phyloP scores from a whole-genome alignment of 805 yeast genomes.

The Pichia eremophila region DNA sequence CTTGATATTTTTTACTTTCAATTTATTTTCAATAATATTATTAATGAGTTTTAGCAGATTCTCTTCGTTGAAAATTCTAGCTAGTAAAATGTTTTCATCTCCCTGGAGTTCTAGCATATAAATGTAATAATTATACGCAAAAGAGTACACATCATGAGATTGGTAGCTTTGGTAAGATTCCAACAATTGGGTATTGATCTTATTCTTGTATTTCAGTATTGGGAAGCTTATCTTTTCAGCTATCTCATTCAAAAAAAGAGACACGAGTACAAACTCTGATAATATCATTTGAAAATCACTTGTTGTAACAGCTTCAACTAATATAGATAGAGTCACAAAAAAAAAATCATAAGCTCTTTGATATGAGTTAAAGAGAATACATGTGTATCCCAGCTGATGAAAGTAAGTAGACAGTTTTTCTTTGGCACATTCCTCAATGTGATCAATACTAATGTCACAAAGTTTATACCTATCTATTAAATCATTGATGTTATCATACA shows the following conservation, averaged over 20 bases:
- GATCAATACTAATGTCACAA: constrained; percentile 10
- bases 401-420: constrained; percentile 12
- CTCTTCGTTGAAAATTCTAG: not conserved
- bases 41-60: not conserved
- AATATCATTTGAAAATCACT: constrained; percentile 1
- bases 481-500: constrained; percentile 3
- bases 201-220: constrained; percentile 1
- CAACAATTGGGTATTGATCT: not conserved
- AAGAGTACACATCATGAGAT: not conserved
- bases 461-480: not conserved
- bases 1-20: not conserved
- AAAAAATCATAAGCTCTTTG: constrained; percentile 14
- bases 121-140: not conserved
- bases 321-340: constrained; percentile 1
- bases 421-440: constrained; percentile 2
- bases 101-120: not conserved
- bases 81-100: not conserved
- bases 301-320: not conserved
- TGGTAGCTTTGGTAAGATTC: constrained; percentile 4
- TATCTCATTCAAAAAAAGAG: not conserved
- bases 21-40: not conserved
- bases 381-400: constrained; percentile 12
- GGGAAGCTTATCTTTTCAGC: not conserved
- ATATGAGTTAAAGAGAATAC: constrained; percentile 12
- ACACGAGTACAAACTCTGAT: not conserved